Conservation (phyloP, 805 yeast species). For the Candida andamanensis region DNA sequence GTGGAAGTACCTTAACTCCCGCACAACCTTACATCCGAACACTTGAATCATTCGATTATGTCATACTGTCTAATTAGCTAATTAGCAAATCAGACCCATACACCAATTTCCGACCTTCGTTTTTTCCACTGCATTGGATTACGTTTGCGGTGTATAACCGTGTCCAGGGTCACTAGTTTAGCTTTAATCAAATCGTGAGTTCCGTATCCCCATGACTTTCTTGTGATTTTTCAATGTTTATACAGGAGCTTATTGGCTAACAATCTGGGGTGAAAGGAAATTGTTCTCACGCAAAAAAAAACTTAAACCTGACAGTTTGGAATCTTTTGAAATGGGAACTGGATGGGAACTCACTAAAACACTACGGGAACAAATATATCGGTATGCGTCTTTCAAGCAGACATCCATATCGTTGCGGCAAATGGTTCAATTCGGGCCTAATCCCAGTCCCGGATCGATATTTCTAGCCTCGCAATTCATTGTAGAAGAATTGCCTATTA, state of each 20-base stretch:
- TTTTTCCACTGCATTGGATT: too few species aligned
- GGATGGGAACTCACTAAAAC: conserved; percentile 47
- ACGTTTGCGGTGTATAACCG: too few species aligned
- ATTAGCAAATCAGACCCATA: too few species aligned
- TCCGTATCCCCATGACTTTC: too few species aligned
- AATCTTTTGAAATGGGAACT: conserved; percentile 27
- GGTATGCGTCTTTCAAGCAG: conserved; percentile 69
- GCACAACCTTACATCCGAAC: too few species aligned
- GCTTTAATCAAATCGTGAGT: too few species aligned
- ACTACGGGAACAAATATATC: conserved; percentile 51
- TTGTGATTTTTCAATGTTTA: too few species aligned
- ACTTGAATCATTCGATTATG: too few species aligned
- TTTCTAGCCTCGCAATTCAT: conserved; percentile 82
- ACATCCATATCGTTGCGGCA: conserved; percentile 81
- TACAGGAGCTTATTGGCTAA: background rate
- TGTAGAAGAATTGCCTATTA: conserved; percentile 80
- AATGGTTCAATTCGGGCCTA: conserved; percentile 87
- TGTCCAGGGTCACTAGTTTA: too few species aligned
- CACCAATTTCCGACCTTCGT: too few species aligned
- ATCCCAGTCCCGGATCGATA: conserved; percentile 71
- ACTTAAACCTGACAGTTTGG: background rate
- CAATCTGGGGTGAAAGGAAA: background rate
- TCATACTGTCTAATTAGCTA: too few species aligned
- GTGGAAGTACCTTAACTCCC: too few species aligned
- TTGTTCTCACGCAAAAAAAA: background rate